Percentiles rank a stretch among this genome's conserved stretches.
phyloP scores from a whole-genome alignment of 306 rosid genomes.

The Nissolia schottii region DNA sequence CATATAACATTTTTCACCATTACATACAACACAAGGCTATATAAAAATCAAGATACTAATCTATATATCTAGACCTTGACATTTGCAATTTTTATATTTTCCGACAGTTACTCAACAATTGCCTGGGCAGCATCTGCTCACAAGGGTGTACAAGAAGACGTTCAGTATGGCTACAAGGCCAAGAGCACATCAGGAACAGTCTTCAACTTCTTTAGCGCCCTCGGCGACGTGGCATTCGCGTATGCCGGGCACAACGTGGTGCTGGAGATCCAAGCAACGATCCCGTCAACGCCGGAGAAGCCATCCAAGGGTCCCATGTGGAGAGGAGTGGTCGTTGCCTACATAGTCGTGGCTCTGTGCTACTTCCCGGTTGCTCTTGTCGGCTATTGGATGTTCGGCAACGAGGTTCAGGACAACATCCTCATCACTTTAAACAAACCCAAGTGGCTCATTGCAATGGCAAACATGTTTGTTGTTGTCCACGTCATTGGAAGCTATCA shows the following conservation, averaged over 20 bases:
- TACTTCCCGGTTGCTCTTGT: constrained; percentile 73
- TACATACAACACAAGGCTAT: neutral
- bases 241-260: constrained; percentile 81
- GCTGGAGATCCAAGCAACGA: constrained; percentile 83
- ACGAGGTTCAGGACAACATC: constrained; percentile 50
- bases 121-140: constrained; percentile 56
- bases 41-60: neutral
- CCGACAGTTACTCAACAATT: constrained; percentile 66
- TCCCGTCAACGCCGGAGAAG: constrained; percentile 70
- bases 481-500: constrained; percentile 82
- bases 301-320: constrained; percentile 84
- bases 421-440: constrained; percentile 59
- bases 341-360: constrained; percentile 63
- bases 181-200: constrained; percentile 31
- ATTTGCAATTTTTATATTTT: no score
- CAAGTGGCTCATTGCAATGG: constrained; percentile 58
- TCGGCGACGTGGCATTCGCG: constrained; percentile 70
- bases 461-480: constrained; percentile 66
- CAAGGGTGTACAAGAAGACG: constrained; percentile 53
- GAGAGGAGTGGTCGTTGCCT: constrained; percentile 64
- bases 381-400: constrained; percentile 59
- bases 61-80: neutral
- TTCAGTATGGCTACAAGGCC: constrained; percentile 35
- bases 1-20: no score
- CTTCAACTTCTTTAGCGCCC: constrained; percentile 53